phyloP scores from a whole-genome alignment of 2,329 filamentous ascomycete species.

The Cladophialophora carrionii region DNA sequence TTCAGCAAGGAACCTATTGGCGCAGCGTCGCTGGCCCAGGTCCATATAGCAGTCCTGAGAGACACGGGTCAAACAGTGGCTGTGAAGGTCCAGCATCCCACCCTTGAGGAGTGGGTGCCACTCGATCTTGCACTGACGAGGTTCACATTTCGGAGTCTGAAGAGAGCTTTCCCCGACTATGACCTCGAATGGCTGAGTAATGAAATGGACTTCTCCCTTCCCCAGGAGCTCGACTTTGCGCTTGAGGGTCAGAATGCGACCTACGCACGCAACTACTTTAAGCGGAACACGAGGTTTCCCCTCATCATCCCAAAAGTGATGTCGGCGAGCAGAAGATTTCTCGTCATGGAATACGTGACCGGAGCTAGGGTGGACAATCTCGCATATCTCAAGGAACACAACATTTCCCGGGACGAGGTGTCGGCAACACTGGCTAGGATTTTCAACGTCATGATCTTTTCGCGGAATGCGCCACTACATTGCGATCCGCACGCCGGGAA shows the following conservation, averaged over 20 bases:
- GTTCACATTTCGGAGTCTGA: conserved; percentile 87
- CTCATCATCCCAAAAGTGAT: conserved; percentile 86
- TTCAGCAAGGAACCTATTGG: conserved; percentile 83
- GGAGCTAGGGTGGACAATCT: conserved; percentile 88
- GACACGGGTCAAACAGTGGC: conserved; percentile 84
- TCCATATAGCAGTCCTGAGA: conserved; percentile 82
- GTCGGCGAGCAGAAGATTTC: conserved; percentile 83
- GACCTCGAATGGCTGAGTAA: conserved; percentile 93
- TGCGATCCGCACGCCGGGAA: conserved; percentile 98
- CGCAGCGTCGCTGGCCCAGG: conserved; percentile 90
- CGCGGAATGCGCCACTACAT: conserved; percentile 81
- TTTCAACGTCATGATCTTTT: conserved; percentile 99
- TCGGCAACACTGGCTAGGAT: conserved; percentile 86
- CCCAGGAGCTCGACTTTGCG: conserved; percentile 87
- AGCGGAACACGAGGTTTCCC: conserved; percentile 71
- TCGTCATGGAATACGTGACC: conserved; percentile 93
- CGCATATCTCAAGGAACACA: conserved; percentile 78
- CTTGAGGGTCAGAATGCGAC: conserved; percentile 83
- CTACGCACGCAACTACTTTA: conserved; percentile 79
- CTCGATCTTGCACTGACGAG: conserved; percentile 83
- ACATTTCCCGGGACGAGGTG: conserved; percentile 93
- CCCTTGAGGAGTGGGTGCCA: conserved; percentile 83
- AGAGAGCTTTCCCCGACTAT: conserved; percentile 94
- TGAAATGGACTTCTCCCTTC: conserved; percentile 89
- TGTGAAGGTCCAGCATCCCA: conserved; percentile 94